Conservation (phyloP, 208 protist genomes). For the Wallacemonas sp. region DNA sequence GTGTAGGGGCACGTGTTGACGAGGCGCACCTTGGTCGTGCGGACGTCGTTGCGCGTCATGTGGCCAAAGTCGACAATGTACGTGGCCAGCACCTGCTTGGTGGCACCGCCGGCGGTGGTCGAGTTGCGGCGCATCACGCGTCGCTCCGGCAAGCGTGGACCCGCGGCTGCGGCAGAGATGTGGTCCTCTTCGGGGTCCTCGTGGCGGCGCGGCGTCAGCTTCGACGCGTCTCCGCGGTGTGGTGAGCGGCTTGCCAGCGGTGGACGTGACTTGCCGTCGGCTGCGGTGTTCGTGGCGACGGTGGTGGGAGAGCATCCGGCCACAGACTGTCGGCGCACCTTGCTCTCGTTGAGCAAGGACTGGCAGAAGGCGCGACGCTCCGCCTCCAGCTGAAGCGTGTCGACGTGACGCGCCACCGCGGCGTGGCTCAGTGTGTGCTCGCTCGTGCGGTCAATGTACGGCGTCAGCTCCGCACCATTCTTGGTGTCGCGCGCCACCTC, state of each 20-base stretch:
- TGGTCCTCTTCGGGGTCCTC: slow-evolving; percentile 15
- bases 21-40: slow-evolving; percentile 74
- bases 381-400: slow-evolving; percentile 54
- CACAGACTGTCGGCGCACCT: not conserved
- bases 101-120: slow-evolving; percentile 31
- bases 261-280: not conserved
- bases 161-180: not conserved
- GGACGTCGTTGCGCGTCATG: slow-evolving; percentile 86
- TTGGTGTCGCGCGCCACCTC: slow-evolving; percentile 9
- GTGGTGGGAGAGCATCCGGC: too few relatives aligned
- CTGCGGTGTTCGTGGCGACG: not conserved
- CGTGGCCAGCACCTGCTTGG: slow-evolving; percentile 73
- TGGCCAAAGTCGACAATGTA: slow-evolving; percentile 95
- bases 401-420: not conserved
- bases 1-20: slow-evolving; percentile 80
- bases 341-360: slow-evolving; percentile 21
- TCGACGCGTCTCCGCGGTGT: not conserved
- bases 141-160: slow-evolving; percentile 15
- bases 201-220: slow-evolving; percentile 10
- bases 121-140: slow-evolving; percentile 56
- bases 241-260: not conserved
- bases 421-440: not conserved
- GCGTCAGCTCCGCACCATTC: slow-evolving; percentile 20
- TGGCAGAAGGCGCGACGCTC: slow-evolving; percentile 77
- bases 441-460: slow-evolving; percentile 35